These are phyloP conservation scores for Botrytis aclada DNA, from an alignment of 2,329 filamentous ascomycete species.

Conservation along the genomic window DNA sequence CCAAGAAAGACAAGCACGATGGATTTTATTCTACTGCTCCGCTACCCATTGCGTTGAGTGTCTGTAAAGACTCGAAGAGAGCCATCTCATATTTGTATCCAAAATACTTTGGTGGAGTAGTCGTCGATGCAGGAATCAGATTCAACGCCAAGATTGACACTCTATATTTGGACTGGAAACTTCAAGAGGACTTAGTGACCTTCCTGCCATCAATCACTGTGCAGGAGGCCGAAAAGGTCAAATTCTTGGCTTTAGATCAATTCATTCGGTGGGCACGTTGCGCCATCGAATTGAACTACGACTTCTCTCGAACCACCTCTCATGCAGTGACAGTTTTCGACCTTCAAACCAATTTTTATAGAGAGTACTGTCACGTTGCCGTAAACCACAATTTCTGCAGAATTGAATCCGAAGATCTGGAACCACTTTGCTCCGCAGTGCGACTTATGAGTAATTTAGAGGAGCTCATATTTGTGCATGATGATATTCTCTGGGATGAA, in stretches of 20 bases:
- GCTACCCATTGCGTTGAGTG: neutral
- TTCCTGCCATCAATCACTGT: neutral
- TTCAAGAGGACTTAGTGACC: neutral
- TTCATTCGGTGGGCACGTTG: neutral
- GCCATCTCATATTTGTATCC: neutral
- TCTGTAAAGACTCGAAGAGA: neutral
- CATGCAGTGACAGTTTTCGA: neutral
- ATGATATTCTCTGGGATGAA: accelerated
- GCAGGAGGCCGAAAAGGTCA: neutral
- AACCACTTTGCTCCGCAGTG: neutral
- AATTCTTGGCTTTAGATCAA: neutral
- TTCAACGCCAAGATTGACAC: neutral
- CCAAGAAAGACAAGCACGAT: accelerated
- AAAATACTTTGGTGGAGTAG: accelerated
- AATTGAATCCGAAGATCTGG: accelerated
- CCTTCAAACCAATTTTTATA: neutral
- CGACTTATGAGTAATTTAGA: neutral
- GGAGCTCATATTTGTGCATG: neutral
- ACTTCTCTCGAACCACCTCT: accelerated
- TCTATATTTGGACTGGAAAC: neutral
- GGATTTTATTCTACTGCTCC: neutral
- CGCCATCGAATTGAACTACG: neutral
- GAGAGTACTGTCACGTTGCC: accelerated
- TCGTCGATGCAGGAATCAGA: neutral
- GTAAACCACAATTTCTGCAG: accelerated